Evolutionary conservation across 768 basidiomycete species (phyloP).

Genomic region (Hemileccinum impolitum): DNA sequence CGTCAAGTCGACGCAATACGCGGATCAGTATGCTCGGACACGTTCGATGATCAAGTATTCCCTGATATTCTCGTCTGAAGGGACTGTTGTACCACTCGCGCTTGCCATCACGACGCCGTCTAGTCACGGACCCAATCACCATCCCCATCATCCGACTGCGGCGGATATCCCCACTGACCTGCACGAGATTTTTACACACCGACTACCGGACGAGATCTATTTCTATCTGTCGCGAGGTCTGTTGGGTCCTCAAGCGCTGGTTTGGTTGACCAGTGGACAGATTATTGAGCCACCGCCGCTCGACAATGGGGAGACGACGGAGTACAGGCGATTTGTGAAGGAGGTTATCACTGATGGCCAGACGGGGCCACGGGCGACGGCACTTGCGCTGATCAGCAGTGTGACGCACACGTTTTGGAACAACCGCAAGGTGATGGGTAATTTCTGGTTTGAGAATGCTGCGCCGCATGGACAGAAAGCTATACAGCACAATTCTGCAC

Average conservation of each 20-base stretch:
- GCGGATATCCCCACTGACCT: constrained; percentile 89
- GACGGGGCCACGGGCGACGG: constrained; percentile 88
- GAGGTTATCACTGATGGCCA: constrained; percentile 95
- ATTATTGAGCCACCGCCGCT: constrained; percentile 85
- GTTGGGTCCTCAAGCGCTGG: constrained; percentile 81
- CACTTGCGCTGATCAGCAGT: constrained; percentile 83
- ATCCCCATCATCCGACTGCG: constrained; percentile 67
- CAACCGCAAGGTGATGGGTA: constrained; percentile 64
- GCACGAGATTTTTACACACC: constrained; percentile 91
- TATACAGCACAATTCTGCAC: constrained; percentile 68
- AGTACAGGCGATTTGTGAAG: constrained; percentile 93
- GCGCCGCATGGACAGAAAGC: constrained; percentile 50
- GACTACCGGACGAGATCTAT: constrained; percentile 94
- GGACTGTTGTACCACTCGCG: constrained; percentile 75
- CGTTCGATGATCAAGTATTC: constrained; percentile 91
- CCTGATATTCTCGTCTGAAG: constrained; percentile 85
- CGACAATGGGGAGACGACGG: constrained; percentile 92
- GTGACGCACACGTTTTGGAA: constrained; percentile 81
- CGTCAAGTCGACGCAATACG: constrained; percentile 76
- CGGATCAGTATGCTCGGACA: constrained; percentile 84
- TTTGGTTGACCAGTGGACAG: constrained; percentile 91
- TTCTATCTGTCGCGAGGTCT: constrained; percentile 94
- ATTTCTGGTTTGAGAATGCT: constrained; percentile 71
- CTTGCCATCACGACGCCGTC: constrained; percentile 57
- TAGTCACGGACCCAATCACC: constrained; percentile 50